Evolutionary conservation across 352 stramenopile species (phyloP), one percentile per base, ranked within the genome.

Genomic region (Saprolegnia diclina): DNA sequence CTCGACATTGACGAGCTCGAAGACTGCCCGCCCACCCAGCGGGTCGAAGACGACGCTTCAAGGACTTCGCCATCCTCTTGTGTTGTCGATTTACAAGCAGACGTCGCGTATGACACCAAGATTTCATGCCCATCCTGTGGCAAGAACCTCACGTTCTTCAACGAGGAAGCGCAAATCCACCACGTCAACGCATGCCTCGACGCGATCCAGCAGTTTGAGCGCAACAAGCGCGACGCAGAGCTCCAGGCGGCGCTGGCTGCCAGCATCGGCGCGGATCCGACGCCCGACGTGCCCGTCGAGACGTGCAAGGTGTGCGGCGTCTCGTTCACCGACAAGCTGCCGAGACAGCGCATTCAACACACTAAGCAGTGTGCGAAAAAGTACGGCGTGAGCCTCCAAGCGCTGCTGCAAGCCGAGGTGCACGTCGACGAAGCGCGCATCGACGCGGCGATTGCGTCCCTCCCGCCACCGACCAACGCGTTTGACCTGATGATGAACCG

Each of bases 141-240:
- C 19, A 69, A 69, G 26, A 48, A 61, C n/a, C 63, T 69, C 6
- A 69, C 63, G 4, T 69, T 62, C 29, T 40, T 63, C 38, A 59
- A 69, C 40, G 50, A 57, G 18, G 42, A 29, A 0, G 63, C 42
- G 13, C 63, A 69, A 22, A 19, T 62, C 9, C 48, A 69, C 65
- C 87, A 94, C 68, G 70, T 94, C 32, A 95, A 95, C 61, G 76
- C 73, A 56, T 95, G 87, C 72, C 74, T 95, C 19, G 87, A 94
- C 61, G 65, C 67, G 2, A 24, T 73, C 50, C 40, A 68, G 22
- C 37, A 67, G 35, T 66, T 63, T 42, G 56, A 54, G 32, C 35
- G 26, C 42, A 71, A 59, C 46, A 56, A 71, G 22, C 21, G 22
- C 42, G 24, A 59, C 4, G 10, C 21, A 38, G 22, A 40, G 37